A percentile compares a stretch with the other conserved stretches of the same genome.
phyloP scores from a whole-genome alignment of 352 stramenopile genomes.

The Phytophthora pisi region DNA sequence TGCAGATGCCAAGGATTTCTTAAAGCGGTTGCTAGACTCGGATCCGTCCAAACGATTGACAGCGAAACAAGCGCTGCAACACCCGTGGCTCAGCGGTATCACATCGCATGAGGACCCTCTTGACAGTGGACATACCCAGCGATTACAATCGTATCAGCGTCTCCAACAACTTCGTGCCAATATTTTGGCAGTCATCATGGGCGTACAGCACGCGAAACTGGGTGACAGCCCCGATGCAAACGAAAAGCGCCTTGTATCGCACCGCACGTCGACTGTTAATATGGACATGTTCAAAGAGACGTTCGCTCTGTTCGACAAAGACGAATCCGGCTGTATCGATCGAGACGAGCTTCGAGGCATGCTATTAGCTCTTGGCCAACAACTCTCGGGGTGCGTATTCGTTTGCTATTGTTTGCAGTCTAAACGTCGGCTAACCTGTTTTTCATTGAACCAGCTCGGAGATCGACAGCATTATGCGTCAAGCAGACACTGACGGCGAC shows the following conservation, averaged over 20 bases:
- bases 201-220: constrained; percentile 64
- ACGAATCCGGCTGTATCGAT: constrained; percentile 74
- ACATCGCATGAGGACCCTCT: constrained; percentile 52
- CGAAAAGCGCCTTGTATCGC: constrained; percentile 30
- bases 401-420: background rate
- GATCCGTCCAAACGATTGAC: constrained; percentile 60
- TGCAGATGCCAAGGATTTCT: constrained; percentile 63
- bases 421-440: background rate
- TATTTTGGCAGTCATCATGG: constrained; percentile 77
- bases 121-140: constrained; percentile 49
- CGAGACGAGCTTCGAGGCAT: constrained; percentile 60
- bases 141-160: constrained; percentile 68
- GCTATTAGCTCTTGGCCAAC: constrained; percentile 62
- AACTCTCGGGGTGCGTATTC: constrained; percentile 44
- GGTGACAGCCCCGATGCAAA: constrained; percentile 25
- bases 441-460: constrained; percentile 41
- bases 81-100: constrained; percentile 65
- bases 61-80: constrained; percentile 56
- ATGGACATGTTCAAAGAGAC: constrained; percentile 86
- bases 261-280: constrained; percentile 61
- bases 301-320: constrained; percentile 79
- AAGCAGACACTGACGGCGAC: constrained; percentile 71
- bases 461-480: constrained; percentile 70
- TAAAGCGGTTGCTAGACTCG: constrained; percentile 54
- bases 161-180: constrained; percentile 78